phyloP scores from a whole-genome alignment of 768 basidiomycete species.

The Tylopilus plumbeoviolaceoides region DNA sequence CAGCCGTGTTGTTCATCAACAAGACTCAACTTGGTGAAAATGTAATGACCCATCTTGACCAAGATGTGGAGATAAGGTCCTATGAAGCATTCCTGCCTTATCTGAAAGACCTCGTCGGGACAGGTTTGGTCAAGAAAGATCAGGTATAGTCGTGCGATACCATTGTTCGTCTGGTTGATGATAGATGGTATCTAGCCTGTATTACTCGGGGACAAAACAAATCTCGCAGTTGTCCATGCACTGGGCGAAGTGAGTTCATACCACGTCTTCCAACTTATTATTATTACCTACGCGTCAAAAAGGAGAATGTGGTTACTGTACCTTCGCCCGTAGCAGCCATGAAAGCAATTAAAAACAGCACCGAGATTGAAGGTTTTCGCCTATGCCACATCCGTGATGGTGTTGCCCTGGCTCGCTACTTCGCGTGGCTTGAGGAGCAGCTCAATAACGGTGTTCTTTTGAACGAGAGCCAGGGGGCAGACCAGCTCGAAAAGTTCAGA shows the following conservation, averaged over 20 bases:
- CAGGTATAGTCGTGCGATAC: constrained; percentile 20
- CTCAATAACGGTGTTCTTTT: constrained; percentile 57
- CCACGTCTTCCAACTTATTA: background rate
- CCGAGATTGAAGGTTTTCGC: constrained; percentile 87
- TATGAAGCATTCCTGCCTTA: constrained; percentile 68
- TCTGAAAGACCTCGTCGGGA: constrained; percentile 46
- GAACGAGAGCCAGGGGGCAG: constrained; percentile 78
- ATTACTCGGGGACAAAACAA: constrained; percentile 72
- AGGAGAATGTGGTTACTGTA: constrained; percentile 57
- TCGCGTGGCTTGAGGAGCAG: constrained; percentile 91
- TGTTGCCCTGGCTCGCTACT: constrained; percentile 81
- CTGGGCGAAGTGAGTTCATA: constrained; percentile 54
- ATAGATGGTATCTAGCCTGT: constrained; percentile 49
- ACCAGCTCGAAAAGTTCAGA: constrained; percentile 74
- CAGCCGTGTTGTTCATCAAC: constrained; percentile 67
- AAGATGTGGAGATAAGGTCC: constrained; percentile 58
- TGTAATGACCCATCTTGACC: constrained; percentile 46
- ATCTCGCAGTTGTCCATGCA: constrained; percentile 76
- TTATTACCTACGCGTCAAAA: constrained; percentile 4
- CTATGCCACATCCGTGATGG: constrained; percentile 89
- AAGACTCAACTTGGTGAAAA: constrained; percentile 40
- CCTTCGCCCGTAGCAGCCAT: constrained; percentile 75
- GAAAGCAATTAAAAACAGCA: constrained; percentile 76
- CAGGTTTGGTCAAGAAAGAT: constrained; percentile 33
- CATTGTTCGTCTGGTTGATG: background rate